Evolutionary conservation across 2,329 filamentous ascomycete species (phyloP).

Genomic region (Diaporthe sp.): DNA sequence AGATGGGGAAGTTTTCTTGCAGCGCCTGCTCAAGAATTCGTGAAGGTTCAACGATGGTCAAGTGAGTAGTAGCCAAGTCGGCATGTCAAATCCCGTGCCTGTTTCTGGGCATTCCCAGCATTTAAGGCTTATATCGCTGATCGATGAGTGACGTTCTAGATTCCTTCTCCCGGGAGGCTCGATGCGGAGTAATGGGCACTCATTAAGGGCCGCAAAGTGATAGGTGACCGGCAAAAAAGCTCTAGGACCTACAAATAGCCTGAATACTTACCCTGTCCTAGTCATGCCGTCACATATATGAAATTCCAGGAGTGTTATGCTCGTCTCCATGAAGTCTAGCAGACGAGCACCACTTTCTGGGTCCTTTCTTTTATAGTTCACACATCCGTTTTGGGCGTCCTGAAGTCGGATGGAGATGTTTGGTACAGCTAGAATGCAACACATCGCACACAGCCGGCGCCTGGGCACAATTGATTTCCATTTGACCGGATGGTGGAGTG

Average conservation of each 20-base stretch:
- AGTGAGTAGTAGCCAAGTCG: background rate
- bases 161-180: background rate
- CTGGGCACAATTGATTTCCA: background rate
- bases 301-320: background rate
- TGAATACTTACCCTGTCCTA: conserved; percentile 10
- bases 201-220: conserved; percentile 24
- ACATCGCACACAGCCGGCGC: background rate
- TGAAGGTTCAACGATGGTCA: background rate
- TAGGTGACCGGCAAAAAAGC: conserved; percentile 22
- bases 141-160: background rate
- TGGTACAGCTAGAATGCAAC: background rate
- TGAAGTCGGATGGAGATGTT: background rate
- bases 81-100: background rate
- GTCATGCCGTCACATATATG: background rate
- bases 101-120: background rate
- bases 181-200: conserved; percentile 15
- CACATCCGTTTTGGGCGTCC: background rate
- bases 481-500: background rate
- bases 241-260: background rate
- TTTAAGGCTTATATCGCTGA: background rate
- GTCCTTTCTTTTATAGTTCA: background rate
- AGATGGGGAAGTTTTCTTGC: background rate
- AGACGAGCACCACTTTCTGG: background rate
- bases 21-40: background rate
- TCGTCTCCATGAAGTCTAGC: background rate